phyloP scores from a whole-genome alignment of 1,284 basidiomycete species.

The Earliella scabrosa region DNA sequence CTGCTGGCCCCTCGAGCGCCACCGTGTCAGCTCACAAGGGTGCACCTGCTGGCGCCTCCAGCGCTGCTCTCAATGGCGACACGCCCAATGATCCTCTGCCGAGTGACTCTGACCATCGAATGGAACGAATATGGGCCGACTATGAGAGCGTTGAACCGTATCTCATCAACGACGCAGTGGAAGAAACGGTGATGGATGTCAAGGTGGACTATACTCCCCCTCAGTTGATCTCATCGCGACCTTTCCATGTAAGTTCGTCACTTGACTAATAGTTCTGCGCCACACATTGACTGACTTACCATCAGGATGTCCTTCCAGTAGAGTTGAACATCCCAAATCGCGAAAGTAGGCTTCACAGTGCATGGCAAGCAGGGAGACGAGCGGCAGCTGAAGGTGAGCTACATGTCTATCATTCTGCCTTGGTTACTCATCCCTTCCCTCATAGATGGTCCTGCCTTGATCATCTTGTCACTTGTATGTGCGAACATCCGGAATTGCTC shows the following conservation, averaged over 20 bases:
- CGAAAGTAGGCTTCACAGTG: conserved; percentile 54
- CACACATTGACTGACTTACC: not conserved
- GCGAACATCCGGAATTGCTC: conserved; percentile 91
- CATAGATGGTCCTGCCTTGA: conserved; percentile 78
- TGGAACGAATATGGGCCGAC: conserved; percentile 82
- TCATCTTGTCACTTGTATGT: conserved; percentile 85
- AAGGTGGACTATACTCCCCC: conserved; percentile 56
- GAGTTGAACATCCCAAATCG: conserved; percentile 76
- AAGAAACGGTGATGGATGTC: conserved; percentile 55
- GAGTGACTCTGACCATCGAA: conserved; percentile 77
- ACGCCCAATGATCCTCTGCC: conserved; percentile 51
- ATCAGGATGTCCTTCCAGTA: conserved; percentile 77
- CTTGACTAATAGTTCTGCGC: not conserved
- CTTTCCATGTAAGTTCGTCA: conserved; percentile 58
- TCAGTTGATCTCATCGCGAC: conserved; percentile 46
- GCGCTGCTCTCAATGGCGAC: conserved; percentile 29
- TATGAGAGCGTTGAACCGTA: conserved; percentile 80
- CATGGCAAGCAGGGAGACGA: conserved; percentile 45
- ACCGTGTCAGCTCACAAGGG: conserved; percentile 19
- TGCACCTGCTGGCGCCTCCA: conserved; percentile 8
- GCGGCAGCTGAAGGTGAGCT: conserved; percentile 66
- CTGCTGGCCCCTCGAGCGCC: conserved; percentile 21
- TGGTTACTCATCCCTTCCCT: not conserved
- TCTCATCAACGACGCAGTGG: conserved; percentile 52
- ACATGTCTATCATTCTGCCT: conserved; percentile 9